These are phyloP conservation scores for Seiridium unicorne DNA, from an alignment of 2,329 filamentous ascomycete species.

Conservation along the genomic window DNA sequence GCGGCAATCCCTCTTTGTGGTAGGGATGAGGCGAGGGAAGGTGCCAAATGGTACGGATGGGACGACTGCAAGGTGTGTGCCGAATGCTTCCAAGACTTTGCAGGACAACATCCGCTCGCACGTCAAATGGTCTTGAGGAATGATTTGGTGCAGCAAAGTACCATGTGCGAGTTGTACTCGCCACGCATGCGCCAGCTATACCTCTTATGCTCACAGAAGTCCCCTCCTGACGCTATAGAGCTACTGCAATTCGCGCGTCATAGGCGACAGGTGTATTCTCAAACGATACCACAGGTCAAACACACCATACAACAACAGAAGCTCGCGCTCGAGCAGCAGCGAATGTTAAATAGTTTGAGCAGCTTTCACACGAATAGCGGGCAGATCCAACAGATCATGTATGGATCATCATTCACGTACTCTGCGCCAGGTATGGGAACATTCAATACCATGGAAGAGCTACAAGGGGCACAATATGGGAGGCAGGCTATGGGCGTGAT, in stretches of 20 bases:
- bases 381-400: constrained; percentile 12
- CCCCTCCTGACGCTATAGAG: constrained; percentile 12
- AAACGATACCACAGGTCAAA: constrained; percentile 27
- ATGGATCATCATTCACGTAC: constrained; percentile 17
- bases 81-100: constrained; percentile 33
- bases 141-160: constrained; percentile 11
- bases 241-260: constrained; percentile 25
- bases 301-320: constrained; percentile 24
- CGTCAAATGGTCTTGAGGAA: constrained; percentile 26
- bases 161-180: constrained; percentile 37
- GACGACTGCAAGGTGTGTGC: constrained; percentile 31
- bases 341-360: constrained; percentile 22
- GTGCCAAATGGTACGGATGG: constrained; percentile 35
- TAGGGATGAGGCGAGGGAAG: constrained; percentile 19
- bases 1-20: constrained; percentile 25
- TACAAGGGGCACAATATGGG: constrained; percentile 27
- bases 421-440: constrained; percentile 25
- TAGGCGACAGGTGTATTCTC: constrained; percentile 27
- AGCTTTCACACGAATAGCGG: constrained; percentile 24
- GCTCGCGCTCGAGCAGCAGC: constrained; percentile 22
- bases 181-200: constrained; percentile 34
- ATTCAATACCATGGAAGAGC: not conserved
- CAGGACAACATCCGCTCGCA: constrained; percentile 24
- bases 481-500: constrained; percentile 24
- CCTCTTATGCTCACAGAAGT: constrained; percentile 24